Evolutionary conservation across 345 rosid genomes (phyloP).

Genomic region (Syzygium aqueum): DNA sequence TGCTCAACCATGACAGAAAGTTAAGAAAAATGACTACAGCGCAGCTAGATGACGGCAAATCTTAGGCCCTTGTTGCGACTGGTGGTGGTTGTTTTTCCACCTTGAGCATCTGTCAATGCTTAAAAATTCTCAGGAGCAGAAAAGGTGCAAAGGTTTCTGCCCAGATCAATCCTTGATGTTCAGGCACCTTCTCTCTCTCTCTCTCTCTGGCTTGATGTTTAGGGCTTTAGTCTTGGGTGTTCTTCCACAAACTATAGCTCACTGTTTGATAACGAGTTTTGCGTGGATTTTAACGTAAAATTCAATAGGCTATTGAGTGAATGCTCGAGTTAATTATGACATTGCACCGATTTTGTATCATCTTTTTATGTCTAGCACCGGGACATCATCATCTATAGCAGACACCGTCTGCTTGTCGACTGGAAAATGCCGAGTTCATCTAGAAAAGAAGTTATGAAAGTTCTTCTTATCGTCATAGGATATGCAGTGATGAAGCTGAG

Average conservation of each 20-base stretch:
- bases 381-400: neutral
- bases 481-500: neutral
- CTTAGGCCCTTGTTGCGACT: neutral
- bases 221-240: neutral
- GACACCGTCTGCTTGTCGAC: neutral
- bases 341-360: neutral
- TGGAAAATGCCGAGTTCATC: neutral
- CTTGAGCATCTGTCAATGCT: neutral
- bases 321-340: neutral
- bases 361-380: neutral
- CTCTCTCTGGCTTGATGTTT: neutral
- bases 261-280: neutral
- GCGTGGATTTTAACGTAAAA: neutral
- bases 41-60: slow-evolving; percentile 22
- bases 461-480: neutral
- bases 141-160: neutral
- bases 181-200: neutral
- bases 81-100: neutral
- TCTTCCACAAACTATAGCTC: neutral
- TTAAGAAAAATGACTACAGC: slow-evolving; percentile 22
- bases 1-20: slow-evolving; percentile 77
- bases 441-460: neutral
- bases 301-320: too few species aligned
- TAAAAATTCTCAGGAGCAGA: neutral
- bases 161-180: neutral